These are phyloP conservation scores for Biscogniauxia marginata DNA, from an alignment of 2,329 filamentous ascomycete genomes.

Conservation along the genomic window DNA sequence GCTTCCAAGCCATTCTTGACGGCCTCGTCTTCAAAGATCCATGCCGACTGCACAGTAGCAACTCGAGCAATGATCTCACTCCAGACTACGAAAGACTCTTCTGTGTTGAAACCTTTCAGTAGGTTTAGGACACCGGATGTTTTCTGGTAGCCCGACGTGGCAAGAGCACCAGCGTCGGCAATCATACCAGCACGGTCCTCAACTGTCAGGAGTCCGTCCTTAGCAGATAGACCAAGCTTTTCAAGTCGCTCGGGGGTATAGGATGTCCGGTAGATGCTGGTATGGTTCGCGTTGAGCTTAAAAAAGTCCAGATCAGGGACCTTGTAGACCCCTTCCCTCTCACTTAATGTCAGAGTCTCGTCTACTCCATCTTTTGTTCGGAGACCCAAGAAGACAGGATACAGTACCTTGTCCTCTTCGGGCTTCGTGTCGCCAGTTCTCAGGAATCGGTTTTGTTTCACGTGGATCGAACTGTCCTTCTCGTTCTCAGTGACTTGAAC, in stretches of 20 bases:
- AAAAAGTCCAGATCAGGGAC: constrained; percentile 82
- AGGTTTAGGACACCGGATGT: constrained; percentile 86
- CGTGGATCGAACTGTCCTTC: constrained; percentile 68
- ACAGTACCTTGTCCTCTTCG: constrained; percentile 85
- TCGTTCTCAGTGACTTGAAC: constrained; percentile 79
- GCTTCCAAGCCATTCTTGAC: constrained; percentile 73
- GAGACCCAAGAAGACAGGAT: constrained; percentile 84
- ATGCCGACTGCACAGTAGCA: constrained; percentile 75
- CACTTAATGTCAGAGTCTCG: constrained; percentile 67
- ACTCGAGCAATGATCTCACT: constrained; percentile 83
- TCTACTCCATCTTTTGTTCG: constrained; percentile 82
- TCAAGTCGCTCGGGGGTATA: constrained; percentile 80
- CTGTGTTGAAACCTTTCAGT: constrained; percentile 79
- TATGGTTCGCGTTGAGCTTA: constrained; percentile 95
- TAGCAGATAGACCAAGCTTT: constrained; percentile 86
- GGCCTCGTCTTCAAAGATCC: constrained; percentile 80
- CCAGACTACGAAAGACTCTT: constrained; percentile 92
- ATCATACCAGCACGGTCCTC: constrained; percentile 96
- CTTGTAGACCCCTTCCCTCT: constrained; percentile 75
- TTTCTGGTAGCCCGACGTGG: constrained; percentile 88
- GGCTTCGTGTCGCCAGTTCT: constrained; percentile 90
- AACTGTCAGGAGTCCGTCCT: constrained; percentile 74
- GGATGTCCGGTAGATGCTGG: constrained; percentile 85
- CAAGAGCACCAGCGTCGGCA: constrained; percentile 85
- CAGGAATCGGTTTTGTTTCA: constrained; percentile 95